Evolutionary conservation across 2,329 filamentous ascomycete species (phyloP).

Genomic region (Paraphaeosphaeria minitans): DNA sequence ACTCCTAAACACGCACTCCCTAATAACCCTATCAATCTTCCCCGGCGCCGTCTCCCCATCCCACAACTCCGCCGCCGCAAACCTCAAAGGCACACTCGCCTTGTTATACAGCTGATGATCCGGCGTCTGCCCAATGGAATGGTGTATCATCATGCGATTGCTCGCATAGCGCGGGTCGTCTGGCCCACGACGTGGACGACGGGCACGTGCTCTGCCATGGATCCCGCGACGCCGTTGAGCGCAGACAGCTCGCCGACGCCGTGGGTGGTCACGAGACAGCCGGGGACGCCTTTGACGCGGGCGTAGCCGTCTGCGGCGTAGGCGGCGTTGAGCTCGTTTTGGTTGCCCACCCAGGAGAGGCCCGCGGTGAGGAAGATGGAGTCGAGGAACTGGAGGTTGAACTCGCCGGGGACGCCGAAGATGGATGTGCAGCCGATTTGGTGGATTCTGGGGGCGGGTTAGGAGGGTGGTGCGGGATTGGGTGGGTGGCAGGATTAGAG

Average conservation of each 20-base stretch:
- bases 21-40: constrained; percentile 52
- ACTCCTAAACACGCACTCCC: constrained; percentile 51
- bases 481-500: background rate
- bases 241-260: constrained; percentile 60
- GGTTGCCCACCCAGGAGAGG: constrained; percentile 57
- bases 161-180: constrained; percentile 49
- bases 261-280: constrained; percentile 62
- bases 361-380: constrained; percentile 48
- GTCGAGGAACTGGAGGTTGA: constrained; percentile 54
- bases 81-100: constrained; percentile 45
- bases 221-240: constrained; percentile 52
- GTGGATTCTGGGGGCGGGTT: constrained; percentile 45
- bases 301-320: constrained; percentile 65
- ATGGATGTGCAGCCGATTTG: constrained; percentile 30
- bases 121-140: constrained; percentile 50
- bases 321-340: constrained; percentile 63
- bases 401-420: constrained; percentile 52
- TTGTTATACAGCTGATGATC: constrained; percentile 52
- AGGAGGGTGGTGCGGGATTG: no score
- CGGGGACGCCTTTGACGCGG: constrained; percentile 57
- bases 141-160: constrained; percentile 53
- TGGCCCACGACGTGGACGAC: constrained; percentile 55
- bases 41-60: constrained; percentile 46
- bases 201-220: constrained; percentile 51
- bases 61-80: constrained; percentile 49